A percentile compares a stretch with the other conserved stretches of the same genome.
Conservation (phyloP, 2,329 filamentous ascomycete species). For the Diaporthe australafricana region DNA sequence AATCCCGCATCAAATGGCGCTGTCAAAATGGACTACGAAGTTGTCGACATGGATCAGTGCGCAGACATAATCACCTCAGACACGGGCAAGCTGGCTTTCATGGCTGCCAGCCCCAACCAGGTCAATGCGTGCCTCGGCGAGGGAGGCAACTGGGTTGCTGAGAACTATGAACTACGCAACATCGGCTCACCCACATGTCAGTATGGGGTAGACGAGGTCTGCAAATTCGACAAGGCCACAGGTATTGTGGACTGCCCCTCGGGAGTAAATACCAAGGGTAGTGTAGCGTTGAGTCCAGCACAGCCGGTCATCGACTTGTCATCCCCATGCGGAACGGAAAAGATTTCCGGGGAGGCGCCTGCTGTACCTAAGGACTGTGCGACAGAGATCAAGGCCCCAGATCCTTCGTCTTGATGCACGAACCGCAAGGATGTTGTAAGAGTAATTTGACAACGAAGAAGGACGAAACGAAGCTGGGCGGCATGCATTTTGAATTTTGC, state of each 20-base stretch:
- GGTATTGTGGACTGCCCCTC: constrained; percentile 13
- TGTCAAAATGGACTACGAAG: constrained; percentile 60
- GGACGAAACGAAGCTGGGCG: background rate
- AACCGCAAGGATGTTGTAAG: too few relatives aligned
- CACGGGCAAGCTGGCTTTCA: constrained; percentile 63
- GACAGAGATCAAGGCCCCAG: background rate
- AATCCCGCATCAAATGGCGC: constrained; percentile 61
- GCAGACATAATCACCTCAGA: constrained; percentile 60
- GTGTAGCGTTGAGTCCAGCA: background rate
- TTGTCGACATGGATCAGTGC: constrained; percentile 61
- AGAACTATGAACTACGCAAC: constrained; percentile 66
- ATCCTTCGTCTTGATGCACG: background rate
- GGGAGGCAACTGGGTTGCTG: constrained; percentile 61
- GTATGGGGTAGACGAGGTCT: constrained; percentile 63
- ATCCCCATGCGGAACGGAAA: constrained; percentile 6
- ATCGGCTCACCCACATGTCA: constrained; percentile 63
- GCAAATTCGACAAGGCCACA: constrained; percentile 47
- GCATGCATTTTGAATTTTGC: background rate
- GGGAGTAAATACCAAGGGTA: background rate
- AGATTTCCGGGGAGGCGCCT: background rate
- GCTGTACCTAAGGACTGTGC: background rate
- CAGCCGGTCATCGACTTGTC: constrained; percentile 17
- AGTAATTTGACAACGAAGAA: background rate
- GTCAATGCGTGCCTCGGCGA: constrained; percentile 58
- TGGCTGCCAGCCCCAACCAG: constrained; percentile 66